These are phyloP conservation scores for Aegilops speltoides DNA, from an alignment of 176 grass and related monocot genomes.

Conservation along the genomic window DNA sequence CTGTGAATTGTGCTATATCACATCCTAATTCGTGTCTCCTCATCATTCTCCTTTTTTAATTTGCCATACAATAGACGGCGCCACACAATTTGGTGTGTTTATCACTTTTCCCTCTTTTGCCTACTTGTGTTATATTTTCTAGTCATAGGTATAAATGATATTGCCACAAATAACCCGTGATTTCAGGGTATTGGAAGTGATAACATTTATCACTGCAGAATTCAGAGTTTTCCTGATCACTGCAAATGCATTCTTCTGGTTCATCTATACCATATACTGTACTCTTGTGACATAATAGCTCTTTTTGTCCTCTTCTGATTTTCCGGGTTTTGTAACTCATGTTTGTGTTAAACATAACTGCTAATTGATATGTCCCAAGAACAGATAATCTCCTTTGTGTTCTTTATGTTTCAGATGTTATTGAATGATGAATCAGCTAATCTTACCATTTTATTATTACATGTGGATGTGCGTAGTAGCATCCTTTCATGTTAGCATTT, in stretches of 20 bases:
- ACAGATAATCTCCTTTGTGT: background rate
- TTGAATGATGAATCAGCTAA: background rate
- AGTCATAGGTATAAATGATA: background rate
- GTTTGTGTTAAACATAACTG: conserved; percentile 1
- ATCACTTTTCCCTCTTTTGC: background rate
- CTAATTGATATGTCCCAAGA: background rate
- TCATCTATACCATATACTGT: background rate
- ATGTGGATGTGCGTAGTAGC: background rate
- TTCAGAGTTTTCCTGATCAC: background rate
- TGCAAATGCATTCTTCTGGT: background rate
- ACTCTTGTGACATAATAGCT: background rate
- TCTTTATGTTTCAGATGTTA: conserved; percentile 1
- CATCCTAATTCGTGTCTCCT: background rate
- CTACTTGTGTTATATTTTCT: background rate
- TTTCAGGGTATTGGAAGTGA: background rate
- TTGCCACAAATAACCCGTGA: background rate
- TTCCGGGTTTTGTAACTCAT: conserved; percentile 3
- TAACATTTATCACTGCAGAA: background rate
- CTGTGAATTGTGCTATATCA: conserved; percentile 4
- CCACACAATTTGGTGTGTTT: background rate
- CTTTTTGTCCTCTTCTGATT: background rate
- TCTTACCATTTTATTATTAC: background rate
- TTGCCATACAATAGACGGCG: background rate
- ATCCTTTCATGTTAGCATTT: conserved; percentile 12
- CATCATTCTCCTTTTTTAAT: background rate